Evolutionary conservation across 768 basidiomycete genomes (phyloP).

Genomic region (Termitomyces sp.): DNA sequence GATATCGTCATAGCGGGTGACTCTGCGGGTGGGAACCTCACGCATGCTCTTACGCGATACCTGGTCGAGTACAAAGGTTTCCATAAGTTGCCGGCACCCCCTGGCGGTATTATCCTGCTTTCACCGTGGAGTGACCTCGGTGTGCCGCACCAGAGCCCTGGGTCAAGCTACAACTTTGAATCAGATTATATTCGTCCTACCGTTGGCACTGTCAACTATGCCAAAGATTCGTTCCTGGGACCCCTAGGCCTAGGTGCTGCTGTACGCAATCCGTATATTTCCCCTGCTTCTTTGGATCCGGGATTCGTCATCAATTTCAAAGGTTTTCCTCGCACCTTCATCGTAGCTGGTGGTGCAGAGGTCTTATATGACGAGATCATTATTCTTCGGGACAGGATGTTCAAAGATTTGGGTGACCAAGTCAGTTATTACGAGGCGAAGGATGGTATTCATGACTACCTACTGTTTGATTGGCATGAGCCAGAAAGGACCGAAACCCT

Average conservation of each 20-base stretch:
- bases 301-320: constrained; percentile 35
- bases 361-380: constrained; percentile 44
- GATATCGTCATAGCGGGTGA: constrained; percentile 70
- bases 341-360: constrained; percentile 56
- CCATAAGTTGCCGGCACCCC: constrained; percentile 33
- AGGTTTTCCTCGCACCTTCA: constrained; percentile 57
- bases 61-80: constrained; percentile 42
- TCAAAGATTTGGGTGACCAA: constrained; percentile 43
- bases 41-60: constrained; percentile 48
- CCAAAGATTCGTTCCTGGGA: constrained; percentile 39
- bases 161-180: constrained; percentile 28
- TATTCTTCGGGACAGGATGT: constrained; percentile 43
- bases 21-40: constrained; percentile 75
- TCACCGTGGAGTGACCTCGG: constrained; percentile 54
- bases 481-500: constrained; percentile 47
- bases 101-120: constrained; percentile 44
- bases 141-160: constrained; percentile 30
- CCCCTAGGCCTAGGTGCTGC: constrained; percentile 44
- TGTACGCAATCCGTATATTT: constrained; percentile 48
- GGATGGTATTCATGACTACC: constrained; percentile 53
- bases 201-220: constrained; percentile 19
- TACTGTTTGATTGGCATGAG: constrained; percentile 46
- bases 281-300: constrained; percentile 46
- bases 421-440: constrained; percentile 44
- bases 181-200: constrained; percentile 33